Evolutionary conservation across 1,284 basidiomycete species (phyloP).

Genomic region (Phlebopus sp.): DNA sequence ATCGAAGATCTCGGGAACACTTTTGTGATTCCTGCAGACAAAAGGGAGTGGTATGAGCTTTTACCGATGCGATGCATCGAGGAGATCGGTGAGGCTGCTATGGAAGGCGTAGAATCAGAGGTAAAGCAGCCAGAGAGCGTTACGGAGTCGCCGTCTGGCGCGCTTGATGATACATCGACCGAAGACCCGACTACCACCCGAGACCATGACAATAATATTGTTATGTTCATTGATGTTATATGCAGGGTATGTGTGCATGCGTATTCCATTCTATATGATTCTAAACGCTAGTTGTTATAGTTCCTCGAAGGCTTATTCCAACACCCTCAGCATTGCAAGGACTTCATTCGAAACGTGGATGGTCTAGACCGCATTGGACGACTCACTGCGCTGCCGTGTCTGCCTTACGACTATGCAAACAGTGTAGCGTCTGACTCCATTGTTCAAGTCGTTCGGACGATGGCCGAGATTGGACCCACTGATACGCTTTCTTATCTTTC

Average conservation of each 20-base stretch:
- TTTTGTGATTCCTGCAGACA: constrained; percentile 55
- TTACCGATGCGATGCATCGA: constrained; percentile 35
- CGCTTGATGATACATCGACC: constrained; percentile 17
- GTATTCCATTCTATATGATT: constrained; percentile 2
- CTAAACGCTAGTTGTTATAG: constrained; percentile 37
- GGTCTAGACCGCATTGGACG: constrained; percentile 76
- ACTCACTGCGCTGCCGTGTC: constrained; percentile 80
- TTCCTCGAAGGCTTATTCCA: constrained; percentile 95
- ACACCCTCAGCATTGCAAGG: constrained; percentile 84
- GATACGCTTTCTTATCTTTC: constrained; percentile 76
- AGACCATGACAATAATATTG: constrained; percentile 69
- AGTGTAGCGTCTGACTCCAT: constrained; percentile 82
- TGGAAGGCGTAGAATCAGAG: constrained; percentile 48
- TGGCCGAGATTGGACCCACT: constrained; percentile 83
- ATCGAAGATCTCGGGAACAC: constrained; percentile 71
- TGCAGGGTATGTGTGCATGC: constrained; percentile 53
- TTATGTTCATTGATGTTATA: constrained; percentile 75
- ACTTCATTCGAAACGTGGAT: constrained; percentile 79
- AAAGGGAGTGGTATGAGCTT: constrained; percentile 66
- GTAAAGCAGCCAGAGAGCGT: constrained; percentile 19
- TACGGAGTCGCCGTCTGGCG: constrained; percentile 30
- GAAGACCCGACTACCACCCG: constrained; percentile 45
- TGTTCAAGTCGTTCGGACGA: constrained; percentile 83
- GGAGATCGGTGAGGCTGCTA: constrained; percentile 42
- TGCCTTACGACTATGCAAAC: constrained; percentile 87